Base-by-base conservation (phyloP, 164 flowering plant genomes). In the Berberis thunbergii region DNA sequence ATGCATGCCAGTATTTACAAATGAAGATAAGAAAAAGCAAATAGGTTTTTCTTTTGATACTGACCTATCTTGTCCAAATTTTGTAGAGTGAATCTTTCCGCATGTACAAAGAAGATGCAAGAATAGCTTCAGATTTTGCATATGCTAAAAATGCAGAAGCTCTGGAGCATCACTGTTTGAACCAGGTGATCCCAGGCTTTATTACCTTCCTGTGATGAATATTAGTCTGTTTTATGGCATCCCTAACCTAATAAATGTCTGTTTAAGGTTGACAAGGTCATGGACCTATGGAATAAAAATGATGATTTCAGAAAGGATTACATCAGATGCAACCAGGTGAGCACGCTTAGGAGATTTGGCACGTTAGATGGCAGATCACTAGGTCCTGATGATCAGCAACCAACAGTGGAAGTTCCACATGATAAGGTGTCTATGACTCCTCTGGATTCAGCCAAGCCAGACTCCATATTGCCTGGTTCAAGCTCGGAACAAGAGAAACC, bases 341-440 rank as follows among this genome's bases (percentile, higher is more conserved):
- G 94, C 70, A 89, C 88, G 2, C 13, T 86, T 13, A 77, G 93
- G 77, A 82, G 96, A 72, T 71, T 89, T 59, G 76, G 70, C 66
- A 87, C 98, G n/a, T 67, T 78, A 61, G 98, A 92, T 76, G 96
- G 98, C 8, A 84, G 90, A 38, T 65, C 86, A 12, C 84, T 89
- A 70, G 96, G 88, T 57, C 94, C 91, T 64, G 82, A 82, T 60
- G 94, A 92, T 72, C 82, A 81, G 68, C 85, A 84, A 12, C 84
- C 80, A 55, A 60, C 69, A 8, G 59, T 79, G 53, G 66, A 26
- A 63, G 7, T 65, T 11, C 44, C 54, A 49, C 56, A 2, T 70
- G 61, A 58, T 72, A 66, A 43, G 81, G 77, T 70, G 65, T 39
- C 58, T 69, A 59, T 43, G 68, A 60, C 54, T n/a, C 70, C 59